phyloP scores from a whole-genome alignment of 2,329 filamentous ascomycete genomes.

The Cercospora berteroae region DNA sequence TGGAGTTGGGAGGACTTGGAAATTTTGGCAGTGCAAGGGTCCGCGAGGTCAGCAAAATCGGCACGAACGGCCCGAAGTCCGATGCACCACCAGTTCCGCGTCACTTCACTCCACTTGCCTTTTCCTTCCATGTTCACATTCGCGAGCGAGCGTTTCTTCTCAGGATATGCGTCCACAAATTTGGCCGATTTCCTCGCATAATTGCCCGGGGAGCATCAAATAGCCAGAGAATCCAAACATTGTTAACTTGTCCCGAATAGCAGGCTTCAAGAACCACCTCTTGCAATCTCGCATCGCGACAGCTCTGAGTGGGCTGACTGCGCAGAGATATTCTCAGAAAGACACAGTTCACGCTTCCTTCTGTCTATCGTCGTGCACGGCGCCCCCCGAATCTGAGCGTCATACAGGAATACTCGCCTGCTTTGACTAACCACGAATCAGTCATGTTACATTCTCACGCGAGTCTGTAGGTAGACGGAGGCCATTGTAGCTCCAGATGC shows the following conservation, averaged over 20 bases:
- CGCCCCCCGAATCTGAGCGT: neutral
- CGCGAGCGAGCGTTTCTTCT: neutral
- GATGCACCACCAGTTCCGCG: neutral
- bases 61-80: neutral
- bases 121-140: neutral
- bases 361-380: neutral
- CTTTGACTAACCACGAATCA: neutral
- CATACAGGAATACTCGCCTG: neutral
- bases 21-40: conserved; percentile 10
- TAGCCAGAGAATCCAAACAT: neutral
- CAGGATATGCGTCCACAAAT: neutral
- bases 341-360: neutral
- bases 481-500: neutral
- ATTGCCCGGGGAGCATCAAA: neutral
- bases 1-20: neutral
- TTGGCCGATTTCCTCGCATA: neutral
- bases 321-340: neutral
- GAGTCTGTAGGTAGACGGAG: neutral
- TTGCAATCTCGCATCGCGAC: neutral
- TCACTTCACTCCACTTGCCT: neutral
- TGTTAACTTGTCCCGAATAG: neutral
- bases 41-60: conserved; percentile 9
- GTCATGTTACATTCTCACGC: neutral
- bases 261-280: neutral
- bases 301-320: neutral